Conservation (phyloP, 768 basidiomycete genomes). For the Collybia nuda region DNA sequence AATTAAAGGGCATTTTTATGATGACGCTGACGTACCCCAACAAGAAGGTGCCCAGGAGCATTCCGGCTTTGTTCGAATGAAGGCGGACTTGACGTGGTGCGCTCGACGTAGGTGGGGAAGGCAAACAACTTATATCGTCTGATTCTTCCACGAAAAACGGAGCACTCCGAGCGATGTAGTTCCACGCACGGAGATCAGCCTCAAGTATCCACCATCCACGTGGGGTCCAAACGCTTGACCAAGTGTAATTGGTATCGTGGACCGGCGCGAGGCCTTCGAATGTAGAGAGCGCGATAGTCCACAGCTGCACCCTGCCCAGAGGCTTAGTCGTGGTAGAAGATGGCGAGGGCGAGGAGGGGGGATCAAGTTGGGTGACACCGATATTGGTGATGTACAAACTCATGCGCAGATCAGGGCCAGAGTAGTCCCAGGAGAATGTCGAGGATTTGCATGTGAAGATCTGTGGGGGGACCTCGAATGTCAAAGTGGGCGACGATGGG, state of each 20-base stretch:
- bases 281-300: constrained; percentile 11
- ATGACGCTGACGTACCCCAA: constrained; percentile 15
- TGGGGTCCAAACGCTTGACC: constrained; percentile 45
- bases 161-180: constrained; percentile 12
- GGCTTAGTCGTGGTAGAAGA: background rate
- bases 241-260: constrained; percentile 35
- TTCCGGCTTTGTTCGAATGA: background rate
- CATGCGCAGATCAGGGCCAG: constrained; percentile 26
- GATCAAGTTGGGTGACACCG: constrained; percentile 24
- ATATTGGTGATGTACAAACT: constrained; percentile 38
- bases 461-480: constrained; percentile 14
- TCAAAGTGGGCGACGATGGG: constrained; percentile 14
- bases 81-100: constrained; percentile 13
- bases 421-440: constrained; percentile 37
- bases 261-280: constrained; percentile 14
- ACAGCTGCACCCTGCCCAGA: background rate
- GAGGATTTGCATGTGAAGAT: constrained; percentile 26
- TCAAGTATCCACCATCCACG: constrained; percentile 48
- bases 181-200: constrained; percentile 21
- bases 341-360: constrained; percentile 5
- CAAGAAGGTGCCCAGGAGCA: no score
- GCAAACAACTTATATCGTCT: constrained; percentile 33
- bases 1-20: constrained; percentile 20
- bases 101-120: constrained; percentile 6
- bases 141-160: constrained; percentile 31